These are phyloP conservation scores for Catharanthus roseus DNA, from an alignment of 257 asterid species.

Conservation along the genomic window DNA sequence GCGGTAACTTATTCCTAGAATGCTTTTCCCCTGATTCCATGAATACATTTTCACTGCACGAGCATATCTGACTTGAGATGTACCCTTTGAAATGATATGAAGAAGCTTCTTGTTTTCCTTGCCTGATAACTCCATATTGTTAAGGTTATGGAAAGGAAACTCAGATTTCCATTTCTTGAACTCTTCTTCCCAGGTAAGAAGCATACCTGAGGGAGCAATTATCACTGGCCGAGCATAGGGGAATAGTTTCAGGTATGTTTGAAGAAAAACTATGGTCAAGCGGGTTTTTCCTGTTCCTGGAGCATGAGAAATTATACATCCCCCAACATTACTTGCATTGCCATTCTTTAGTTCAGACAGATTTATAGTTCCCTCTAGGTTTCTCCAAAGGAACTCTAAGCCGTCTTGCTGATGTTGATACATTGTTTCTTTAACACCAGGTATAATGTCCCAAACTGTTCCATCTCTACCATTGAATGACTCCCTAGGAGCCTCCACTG, in stretches of 20 bases:
- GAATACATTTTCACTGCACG: conserved; percentile 36
- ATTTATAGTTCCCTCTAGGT: conserved; percentile 45
- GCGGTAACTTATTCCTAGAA: conserved; percentile 51
- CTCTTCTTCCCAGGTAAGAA: conserved; percentile 65
- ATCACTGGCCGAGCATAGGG: conserved; percentile 46
- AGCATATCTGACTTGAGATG: conserved; percentile 8
- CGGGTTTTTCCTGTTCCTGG: conserved; percentile 72
- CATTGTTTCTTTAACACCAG: conserved; percentile 32
- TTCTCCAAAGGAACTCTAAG: conserved; percentile 58
- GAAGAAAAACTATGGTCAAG: conserved; percentile 42
- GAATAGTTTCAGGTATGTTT: conserved; percentile 39
- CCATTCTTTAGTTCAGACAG: conserved; percentile 30
- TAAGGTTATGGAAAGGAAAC: conserved; percentile 49
- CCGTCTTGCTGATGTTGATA: conserved; percentile 63
- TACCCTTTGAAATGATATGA: not conserved
- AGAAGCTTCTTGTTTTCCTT: conserved; percentile 23
- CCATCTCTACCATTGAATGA: conserved; percentile 10
- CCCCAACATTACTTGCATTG: conserved; percentile 37
- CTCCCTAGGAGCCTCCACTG: conserved; percentile 5
- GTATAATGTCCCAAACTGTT: conserved; percentile 50
- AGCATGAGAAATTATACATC: conserved; percentile 75
- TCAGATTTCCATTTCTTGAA: conserved; percentile 49
- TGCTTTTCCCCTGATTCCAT: conserved; percentile 33
- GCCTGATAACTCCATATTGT: conserved; percentile 25
- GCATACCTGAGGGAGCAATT: conserved; percentile 60